Percentiles rank a stretch among this genome's conserved stretches.
phyloP scores from a whole-genome alignment of 1,139 yeast genomes.

The Taphrina wiesneri region DNA sequence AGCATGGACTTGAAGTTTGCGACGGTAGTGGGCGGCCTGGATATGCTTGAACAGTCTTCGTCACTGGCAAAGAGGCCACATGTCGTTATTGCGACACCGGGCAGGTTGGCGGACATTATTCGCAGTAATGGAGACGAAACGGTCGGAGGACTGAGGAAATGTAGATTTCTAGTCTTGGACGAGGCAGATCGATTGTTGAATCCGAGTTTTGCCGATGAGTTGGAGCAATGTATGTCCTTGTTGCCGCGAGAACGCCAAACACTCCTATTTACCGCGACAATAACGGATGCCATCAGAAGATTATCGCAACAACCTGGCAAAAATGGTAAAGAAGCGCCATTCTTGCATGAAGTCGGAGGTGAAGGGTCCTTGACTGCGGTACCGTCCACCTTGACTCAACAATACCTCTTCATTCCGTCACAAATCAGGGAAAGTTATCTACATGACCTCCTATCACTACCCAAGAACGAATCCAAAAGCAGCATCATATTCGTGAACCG shows the following conservation, averaged over 20 bases:
- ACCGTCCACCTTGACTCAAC: conserved; percentile 68
- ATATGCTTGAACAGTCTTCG: conserved; percentile 81
- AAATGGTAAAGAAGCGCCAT: conserved; percentile 65
- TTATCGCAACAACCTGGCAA: conserved; percentile 68
- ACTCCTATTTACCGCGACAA: conserved; percentile 88
- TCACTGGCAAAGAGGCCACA: conserved; percentile 83
- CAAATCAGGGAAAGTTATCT: conserved; percentile 89
- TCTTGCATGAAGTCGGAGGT: conserved; percentile 65
- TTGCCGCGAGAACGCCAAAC: conserved; percentile 83
- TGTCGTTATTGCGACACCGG: conserved; percentile 95
- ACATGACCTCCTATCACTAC: conserved; percentile 63
- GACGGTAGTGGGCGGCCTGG: conserved; percentile 93
- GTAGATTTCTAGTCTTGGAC: conserved; percentile 80
- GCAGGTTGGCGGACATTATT: conserved; percentile 91
- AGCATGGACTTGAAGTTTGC: conserved; percentile 77
- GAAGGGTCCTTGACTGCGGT: conserved; percentile 57
- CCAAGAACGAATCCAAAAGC: conserved; percentile 63
- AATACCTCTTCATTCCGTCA: conserved; percentile 64
- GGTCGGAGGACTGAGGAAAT: conserved; percentile 70
- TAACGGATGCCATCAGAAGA: conserved; percentile 85
- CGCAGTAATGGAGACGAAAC: conserved; percentile 88
- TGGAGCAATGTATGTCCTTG: conserved; percentile 64
- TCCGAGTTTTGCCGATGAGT: conserved; percentile 77
- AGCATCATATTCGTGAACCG: conserved; percentile 89
- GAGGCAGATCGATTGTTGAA: conserved; percentile 93